Percentiles rank a stretch among this genome's conserved stretches.
Evolutionary conservation across 164 flowering plant species (phyloP).

Genomic region (Chimonanthus praecox): DNA sequence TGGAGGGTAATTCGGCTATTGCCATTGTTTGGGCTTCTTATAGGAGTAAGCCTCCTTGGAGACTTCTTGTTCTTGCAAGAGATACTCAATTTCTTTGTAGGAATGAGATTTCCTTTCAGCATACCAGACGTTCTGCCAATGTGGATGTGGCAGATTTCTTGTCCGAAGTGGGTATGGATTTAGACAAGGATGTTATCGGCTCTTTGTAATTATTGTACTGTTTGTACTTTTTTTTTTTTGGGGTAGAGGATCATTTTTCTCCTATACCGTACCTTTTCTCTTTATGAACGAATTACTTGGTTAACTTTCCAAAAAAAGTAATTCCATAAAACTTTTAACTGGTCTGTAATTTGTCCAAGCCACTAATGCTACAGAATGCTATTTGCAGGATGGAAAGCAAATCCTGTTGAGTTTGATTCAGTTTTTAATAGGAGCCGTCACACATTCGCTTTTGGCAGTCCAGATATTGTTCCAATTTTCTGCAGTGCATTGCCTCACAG

Average conservation of each 20-base stretch:
- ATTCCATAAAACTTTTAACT: background rate
- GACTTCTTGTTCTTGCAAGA: no score
- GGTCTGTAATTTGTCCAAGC: background rate
- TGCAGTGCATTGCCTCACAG: slow-evolving; percentile 89
- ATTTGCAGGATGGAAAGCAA: slow-evolving; percentile 93
- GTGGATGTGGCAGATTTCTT: no score
- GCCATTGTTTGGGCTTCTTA: no score
- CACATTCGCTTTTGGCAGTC: slow-evolving; percentile 88
- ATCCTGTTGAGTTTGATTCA: slow-evolving; percentile 97
- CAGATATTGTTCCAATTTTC: slow-evolving; percentile 93
- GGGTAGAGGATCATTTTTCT: background rate
- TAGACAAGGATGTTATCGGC: no score
- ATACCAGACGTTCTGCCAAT: no score
- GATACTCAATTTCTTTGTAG: no score
- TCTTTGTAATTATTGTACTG: no score
- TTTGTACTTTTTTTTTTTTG: background rate
- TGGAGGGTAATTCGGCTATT: no score
- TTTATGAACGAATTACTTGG: background rate
- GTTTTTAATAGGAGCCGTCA: slow-evolving; percentile 84
- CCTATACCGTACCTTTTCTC: background rate
- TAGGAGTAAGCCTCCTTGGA: no score
- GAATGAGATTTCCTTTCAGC: no score
- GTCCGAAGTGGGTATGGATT: no score
- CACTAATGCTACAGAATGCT: slow-evolving; percentile 5
- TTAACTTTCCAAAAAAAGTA: background rate